Conservation (phyloP, 176 grass and related monocot genomes). For the Hordeum marinum region DNA sequence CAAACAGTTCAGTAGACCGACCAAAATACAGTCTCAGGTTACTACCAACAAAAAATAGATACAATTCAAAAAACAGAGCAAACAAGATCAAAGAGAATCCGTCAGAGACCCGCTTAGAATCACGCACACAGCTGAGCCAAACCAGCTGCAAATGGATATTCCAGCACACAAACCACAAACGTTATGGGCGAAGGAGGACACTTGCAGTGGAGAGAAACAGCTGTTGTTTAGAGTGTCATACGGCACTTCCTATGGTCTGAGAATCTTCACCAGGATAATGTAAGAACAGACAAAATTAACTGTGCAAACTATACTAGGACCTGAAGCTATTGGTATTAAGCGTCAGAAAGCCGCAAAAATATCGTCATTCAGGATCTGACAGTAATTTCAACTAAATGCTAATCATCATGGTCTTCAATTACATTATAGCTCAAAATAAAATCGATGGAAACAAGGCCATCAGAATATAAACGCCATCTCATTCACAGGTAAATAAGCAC, state of each 20-base stretch:
- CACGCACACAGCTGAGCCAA: not conserved
- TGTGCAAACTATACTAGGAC: no score
- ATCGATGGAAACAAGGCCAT: slow-evolving; percentile 10
- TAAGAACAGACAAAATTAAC: no score
- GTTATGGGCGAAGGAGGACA: slow-evolving; percentile 4
- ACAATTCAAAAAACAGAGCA: no score
- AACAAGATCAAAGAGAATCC: no score
- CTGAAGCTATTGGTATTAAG: no score
- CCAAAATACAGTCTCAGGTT: no score
- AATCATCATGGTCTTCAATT: slow-evolving; percentile 47
- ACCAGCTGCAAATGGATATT: not conserved
- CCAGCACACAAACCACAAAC: slow-evolving; percentile 29
- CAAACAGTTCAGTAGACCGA: no score
- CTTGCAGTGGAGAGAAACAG: slow-evolving; percentile 4
- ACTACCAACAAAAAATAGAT: no score
- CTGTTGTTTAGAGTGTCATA: slow-evolving; percentile 67
- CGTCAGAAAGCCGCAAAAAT: slow-evolving; percentile 46
- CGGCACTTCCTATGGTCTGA: no score
- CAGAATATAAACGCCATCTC: slow-evolving; percentile 64
- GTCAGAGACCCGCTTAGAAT: no score
- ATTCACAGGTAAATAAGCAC: slow-evolving; percentile 35
- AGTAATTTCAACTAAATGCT: slow-evolving; percentile 79
- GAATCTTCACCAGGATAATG: no score
- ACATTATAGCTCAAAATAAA: not conserved
- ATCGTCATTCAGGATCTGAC: slow-evolving; percentile 63